Evolutionary conservation across 2,329 filamentous ascomycete genomes (phyloP), one percentile per base, ranked within the genome.

Genomic region (Alternaria solani): DNA sequence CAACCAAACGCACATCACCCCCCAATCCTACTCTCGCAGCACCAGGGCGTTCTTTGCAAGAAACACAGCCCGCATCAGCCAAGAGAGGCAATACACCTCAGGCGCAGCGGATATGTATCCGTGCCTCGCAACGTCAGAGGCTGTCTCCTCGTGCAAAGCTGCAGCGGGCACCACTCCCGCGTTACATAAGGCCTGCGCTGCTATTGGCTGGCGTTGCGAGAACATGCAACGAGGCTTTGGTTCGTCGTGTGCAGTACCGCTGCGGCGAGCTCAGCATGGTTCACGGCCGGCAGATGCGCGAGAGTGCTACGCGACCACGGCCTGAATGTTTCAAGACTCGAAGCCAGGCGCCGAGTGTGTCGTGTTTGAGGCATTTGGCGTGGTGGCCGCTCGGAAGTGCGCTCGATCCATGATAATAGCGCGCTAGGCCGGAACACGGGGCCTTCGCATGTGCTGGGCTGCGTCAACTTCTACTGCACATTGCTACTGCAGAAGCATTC

Each of bases 281-380:
- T 12, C 9, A 9, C 18, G 52, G 46, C 23, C 39, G 16, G 20
- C 20, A n/a, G 55, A 23, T 23, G 36, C 11, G 20, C 20, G 5
- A 16, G 20, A 25, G 7, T 20, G 39, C 39, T 25, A 25, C 32
- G 9, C 39, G 25, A 39, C 18, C 49, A 16, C 14, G 16, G 2
- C 34, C 9, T 26, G 43, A 11, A 7, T 25, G 28, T 26, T 23
- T 53, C 23, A n/a, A 32, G 16, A 12, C 9, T 6, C 30, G 44
- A 23, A 28, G 18, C 16, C 7, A 25, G 44, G 39, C 12, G 39
- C 25, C 20, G 7, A 4, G 8, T 25, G 6, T 7, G 52, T 16
- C 36, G 53, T 49, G 54, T 64, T 59, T 70, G 69, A 68, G 69
- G 64, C 65, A 72, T 70, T 72, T 72, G 58, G 55, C 34, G 61